Evolutionary conservation across 768 basidiomycete species (phyloP), one percentile per base, ranked within the genome.

Genomic region (Aureoboletus auriporus): DNA sequence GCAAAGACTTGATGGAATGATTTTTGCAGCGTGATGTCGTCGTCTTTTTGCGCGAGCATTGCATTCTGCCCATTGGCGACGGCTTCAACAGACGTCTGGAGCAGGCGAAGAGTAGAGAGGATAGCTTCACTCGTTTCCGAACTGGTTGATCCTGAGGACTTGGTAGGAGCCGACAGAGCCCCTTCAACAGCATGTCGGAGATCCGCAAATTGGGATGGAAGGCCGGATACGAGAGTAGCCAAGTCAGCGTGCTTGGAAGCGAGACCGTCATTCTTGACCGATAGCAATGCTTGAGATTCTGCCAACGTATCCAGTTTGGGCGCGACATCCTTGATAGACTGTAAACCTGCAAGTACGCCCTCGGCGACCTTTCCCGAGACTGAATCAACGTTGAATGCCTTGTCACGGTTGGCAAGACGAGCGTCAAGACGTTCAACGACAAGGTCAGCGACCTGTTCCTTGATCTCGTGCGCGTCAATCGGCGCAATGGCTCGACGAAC

Each of bases 391-490:
- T 79, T 86, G 57, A 86, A 77, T 6, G 77, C 64, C 59, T 84
- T 82, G 64, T 92, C 89, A 8, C 89, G 77, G 26, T 89, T 83
- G 33, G 87, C 78, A 41, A 93, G 74, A 16, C 89, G 80, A 10
- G 89, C 85, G 57, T 91, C 86, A 10, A 93, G 74, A 26, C 90
- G 80, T 62, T 90, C 90, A 8, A 93, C 86, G 2, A 93, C 90
- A 27, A 92, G 78, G 61, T 91, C 90, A 2, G 90, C 86, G 0
- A 93, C 89, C 59, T 89, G 87, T 59, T 92, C 90, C 71, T 89
- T 90, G 62, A 93, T 87, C 63, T 87, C 86, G 56, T 90, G 87
- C 0, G 87, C 80, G 58, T 93, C 90, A 20, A 92, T 78, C 0
- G 85, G 86, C 0, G 81, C 83, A 50, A 88, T 83, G 26, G 82